These are phyloP conservation scores for Xylaria sp. DNA, from an alignment of 2,329 filamentous ascomycete species.

Conservation along the genomic window DNA sequence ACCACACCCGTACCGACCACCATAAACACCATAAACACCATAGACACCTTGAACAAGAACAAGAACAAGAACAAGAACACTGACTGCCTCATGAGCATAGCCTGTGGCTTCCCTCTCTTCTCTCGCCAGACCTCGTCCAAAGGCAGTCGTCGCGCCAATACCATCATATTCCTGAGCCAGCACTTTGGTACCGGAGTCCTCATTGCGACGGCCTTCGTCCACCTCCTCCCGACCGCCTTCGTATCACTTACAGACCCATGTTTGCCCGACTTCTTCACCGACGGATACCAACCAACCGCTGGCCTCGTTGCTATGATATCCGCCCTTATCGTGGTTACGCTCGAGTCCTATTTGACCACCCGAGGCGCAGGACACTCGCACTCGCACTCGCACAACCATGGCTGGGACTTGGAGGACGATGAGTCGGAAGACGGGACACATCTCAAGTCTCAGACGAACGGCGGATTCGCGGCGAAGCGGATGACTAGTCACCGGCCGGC, in stretches of 20 bases:
- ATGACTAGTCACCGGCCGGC: slow-evolving; percentile 56
- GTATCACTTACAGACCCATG: slow-evolving; percentile 74
- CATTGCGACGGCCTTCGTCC: slow-evolving; percentile 88
- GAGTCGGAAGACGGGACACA: slow-evolving; percentile 49
- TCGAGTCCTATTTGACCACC: slow-evolving; percentile 90
- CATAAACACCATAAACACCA: too few relatives aligned
- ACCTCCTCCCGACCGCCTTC: slow-evolving; percentile 77
- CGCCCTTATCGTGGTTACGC: slow-evolving; percentile 82
- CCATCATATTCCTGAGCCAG: slow-evolving; percentile 73
- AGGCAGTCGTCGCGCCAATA: slow-evolving; percentile 65
- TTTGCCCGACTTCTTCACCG: slow-evolving; percentile 81
- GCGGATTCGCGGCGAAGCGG: slow-evolving; percentile 55
- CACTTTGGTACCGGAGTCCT: slow-evolving; percentile 86
- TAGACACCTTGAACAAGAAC: too few relatives aligned
- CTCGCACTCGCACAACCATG: slow-evolving; percentile 65
- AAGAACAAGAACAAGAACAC: neutral
- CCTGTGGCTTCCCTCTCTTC: slow-evolving; percentile 74
- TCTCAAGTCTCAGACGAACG: slow-evolving; percentile 45
- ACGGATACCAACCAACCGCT: slow-evolving; percentile 81
- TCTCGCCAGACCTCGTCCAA: slow-evolving; percentile 66
- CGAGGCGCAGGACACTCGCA: slow-evolving; percentile 72
- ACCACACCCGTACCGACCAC: too few relatives aligned
- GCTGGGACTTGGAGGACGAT: slow-evolving; percentile 61
- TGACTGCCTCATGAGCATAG: slow-evolving; percentile 50
- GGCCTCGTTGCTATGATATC: slow-evolving; percentile 85